Evolutionary conservation across 2,329 filamentous ascomycete genomes (phyloP).

Genomic region (Cadophora luteo-olivacea): DNA sequence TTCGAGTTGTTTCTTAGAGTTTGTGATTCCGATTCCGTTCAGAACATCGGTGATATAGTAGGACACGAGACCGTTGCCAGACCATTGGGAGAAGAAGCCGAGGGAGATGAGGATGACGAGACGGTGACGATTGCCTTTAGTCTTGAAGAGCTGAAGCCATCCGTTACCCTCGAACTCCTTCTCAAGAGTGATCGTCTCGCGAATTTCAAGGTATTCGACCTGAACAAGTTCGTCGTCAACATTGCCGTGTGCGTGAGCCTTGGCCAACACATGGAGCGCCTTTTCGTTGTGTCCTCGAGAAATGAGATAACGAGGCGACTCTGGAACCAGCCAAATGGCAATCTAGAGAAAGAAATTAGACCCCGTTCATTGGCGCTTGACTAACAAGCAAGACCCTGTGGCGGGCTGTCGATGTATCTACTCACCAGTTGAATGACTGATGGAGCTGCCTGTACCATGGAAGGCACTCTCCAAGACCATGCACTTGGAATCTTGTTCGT

Average conservation of each 20-base stretch:
- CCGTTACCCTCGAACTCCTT: conserved; percentile 53
- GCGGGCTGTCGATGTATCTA: not conserved
- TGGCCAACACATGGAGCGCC: conserved; percentile 55
- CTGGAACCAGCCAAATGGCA: conserved; percentile 46
- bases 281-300: conserved; percentile 55
- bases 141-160: conserved; percentile 56
- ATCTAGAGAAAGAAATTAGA: not conserved
- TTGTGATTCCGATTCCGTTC: conserved; percentile 45
- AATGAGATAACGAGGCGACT: conserved; percentile 50
- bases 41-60: conserved; percentile 49
- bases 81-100: conserved; percentile 64
- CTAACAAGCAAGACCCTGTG: not conserved
- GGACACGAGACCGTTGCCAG: conserved; percentile 57
- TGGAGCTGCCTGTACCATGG: conserved; percentile 43
- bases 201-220: conserved; percentile 52
- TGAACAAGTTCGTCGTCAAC: conserved; percentile 48
- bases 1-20: conserved; percentile 35
- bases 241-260: conserved; percentile 52
- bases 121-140: conserved; percentile 59
- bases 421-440: conserved; percentile 38
- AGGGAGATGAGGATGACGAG: conserved; percentile 59
- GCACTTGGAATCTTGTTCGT: conserved; percentile 47
- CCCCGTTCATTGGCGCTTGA: not conserved
- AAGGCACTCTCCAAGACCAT: conserved; percentile 46
- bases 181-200: conserved; percentile 51